Evolutionary conservation across 2,329 filamentous ascomycete species (phyloP).

Genomic region (Fusarium pseudoanthophilum): DNA sequence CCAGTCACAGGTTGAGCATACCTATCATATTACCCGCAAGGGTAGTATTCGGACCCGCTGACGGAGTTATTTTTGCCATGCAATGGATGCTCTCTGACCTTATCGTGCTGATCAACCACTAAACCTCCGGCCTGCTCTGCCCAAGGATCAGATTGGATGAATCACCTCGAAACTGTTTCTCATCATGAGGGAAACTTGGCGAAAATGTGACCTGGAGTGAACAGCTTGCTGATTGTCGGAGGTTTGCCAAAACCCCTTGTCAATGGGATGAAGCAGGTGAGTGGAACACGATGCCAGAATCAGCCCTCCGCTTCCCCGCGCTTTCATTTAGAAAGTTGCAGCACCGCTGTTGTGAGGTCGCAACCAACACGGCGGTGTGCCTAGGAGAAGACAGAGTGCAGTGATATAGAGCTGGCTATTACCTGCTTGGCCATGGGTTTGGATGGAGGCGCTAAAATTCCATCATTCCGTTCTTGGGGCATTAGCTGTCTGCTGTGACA

Average conservation of each 20-base stretch:
- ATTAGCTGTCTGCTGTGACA: conserved; percentile 36
- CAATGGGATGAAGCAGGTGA: conserved; percentile 8
- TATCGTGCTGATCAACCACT: conserved; percentile 9
- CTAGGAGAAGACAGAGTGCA: conserved; percentile 26
- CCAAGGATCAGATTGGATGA: not conserved
- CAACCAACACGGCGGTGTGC: conserved; percentile 41
- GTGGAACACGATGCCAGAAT: conserved; percentile 20
- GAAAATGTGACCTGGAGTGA: conserved; percentile 1
- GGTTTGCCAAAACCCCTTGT: conserved; percentile 4
- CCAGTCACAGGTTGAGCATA: conserved; percentile 8
- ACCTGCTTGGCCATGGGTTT: conserved; percentile 22
- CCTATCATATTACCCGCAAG: not conserved
- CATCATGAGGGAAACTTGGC: not conserved
- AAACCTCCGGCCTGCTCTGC: not conserved
- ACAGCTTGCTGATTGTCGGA: not conserved
- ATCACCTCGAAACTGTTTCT: not conserved
- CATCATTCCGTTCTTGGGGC: conserved; percentile 28
- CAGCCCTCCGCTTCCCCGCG: conserved; percentile 33
- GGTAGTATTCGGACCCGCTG: conserved; percentile 23
- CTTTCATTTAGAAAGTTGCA: conserved; percentile 14
- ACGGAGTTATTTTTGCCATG: conserved; percentile 17
- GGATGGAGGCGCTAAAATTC: conserved; percentile 35
- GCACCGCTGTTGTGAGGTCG: conserved; percentile 21
- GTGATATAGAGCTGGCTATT: conserved; percentile 31
- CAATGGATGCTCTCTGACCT: not conserved